Evolutionary conservation across 805 yeast species (phyloP).

Genomic region (Candida caryicola): DNA sequence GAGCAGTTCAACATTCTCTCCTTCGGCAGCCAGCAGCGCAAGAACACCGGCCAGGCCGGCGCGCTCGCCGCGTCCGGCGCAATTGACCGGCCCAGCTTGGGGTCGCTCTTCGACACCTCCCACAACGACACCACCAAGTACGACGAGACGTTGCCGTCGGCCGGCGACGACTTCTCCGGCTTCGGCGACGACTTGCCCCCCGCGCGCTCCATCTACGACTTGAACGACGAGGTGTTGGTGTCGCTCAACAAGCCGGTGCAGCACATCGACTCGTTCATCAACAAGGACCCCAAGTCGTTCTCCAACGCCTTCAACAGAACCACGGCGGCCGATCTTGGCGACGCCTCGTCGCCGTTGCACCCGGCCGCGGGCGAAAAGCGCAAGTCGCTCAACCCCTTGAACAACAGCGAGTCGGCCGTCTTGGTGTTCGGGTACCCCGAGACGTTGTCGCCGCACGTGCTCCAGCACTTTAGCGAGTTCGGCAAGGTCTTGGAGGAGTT

Average conservation of each 20-base stretch:
- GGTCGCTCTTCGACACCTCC: slow-evolving; percentile 20
- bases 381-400: slow-evolving; percentile 20
- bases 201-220: slow-evolving; percentile 47
- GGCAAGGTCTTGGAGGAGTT: slow-evolving; percentile 80
- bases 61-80: slow-evolving; percentile 1
- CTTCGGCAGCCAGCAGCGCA: slow-evolving; percentile 31
- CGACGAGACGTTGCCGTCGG: slow-evolving; percentile 31
- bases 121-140: slow-evolving; percentile 18
- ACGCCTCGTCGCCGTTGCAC: slow-evolving; percentile 1
- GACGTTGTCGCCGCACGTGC: slow-evolving; percentile 59
- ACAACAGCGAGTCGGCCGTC: slow-evolving; percentile 57
- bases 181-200: slow-evolving; percentile 49
- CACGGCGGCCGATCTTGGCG: slow-evolving; percentile 10
- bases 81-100: slow-evolving; percentile 10
- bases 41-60: slow-evolving; percentile 11
- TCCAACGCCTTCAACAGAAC: slow-evolving; percentile 44
- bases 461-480: slow-evolving; percentile 72
- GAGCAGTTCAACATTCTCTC: slow-evolving; percentile 35
- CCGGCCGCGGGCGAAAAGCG: slow-evolving; percentile 8
- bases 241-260: slow-evolving; percentile 34
- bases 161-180: slow-evolving; percentile 24
- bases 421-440: slow-evolving; percentile 90
- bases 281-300: slow-evolving; percentile 46
- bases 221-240: slow-evolving; percentile 41
- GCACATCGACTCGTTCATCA: slow-evolving; percentile 39